Percentiles rank a stretch among this genome's conserved stretches.
Conservation (phyloP, 257 asterid species). For the Echium plantagineum region DNA sequence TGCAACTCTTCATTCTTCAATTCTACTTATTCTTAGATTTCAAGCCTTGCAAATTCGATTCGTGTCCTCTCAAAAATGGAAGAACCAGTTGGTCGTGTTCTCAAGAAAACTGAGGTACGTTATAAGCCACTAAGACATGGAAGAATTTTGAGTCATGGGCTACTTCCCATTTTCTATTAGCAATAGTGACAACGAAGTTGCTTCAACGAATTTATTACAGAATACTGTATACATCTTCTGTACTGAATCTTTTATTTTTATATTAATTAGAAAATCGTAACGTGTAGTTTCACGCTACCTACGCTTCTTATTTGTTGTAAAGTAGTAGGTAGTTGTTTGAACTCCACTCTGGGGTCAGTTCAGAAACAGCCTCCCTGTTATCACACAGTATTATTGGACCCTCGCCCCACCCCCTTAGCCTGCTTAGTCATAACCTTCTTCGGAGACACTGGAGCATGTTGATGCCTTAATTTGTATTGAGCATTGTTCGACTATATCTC, state of each 20-base stretch:
- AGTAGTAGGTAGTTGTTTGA: no score
- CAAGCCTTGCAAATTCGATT: slow-evolving; percentile 59
- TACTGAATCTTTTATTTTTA: neutral
- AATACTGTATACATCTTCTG: no score
- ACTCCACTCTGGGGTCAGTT: no score
- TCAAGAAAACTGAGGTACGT: slow-evolving; percentile 62
- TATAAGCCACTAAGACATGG: neutral
- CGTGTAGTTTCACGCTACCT: neutral
- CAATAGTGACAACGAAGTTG: neutral
- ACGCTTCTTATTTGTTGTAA: no score
- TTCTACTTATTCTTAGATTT: slow-evolving; percentile 22
- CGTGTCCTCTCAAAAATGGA: slow-evolving; percentile 71
- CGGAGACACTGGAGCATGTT: no score
- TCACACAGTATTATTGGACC: no score
- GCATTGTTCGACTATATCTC: neutral
- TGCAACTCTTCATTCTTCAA: neutral
- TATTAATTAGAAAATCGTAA: neutral
- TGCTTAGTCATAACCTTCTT: neutral
- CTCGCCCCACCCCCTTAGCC: neutral
- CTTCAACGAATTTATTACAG: neutral
- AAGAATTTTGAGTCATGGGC: neutral
- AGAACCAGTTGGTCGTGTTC: slow-evolving; percentile 68
- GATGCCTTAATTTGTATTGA: neutral
- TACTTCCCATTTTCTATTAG: neutral
- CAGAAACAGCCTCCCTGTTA: no score